Evolutionary conservation across 2,329 filamentous ascomycete species (phyloP), one percentile per base, ranked within the genome.

Genomic region (Alternaria alternata): DNA sequence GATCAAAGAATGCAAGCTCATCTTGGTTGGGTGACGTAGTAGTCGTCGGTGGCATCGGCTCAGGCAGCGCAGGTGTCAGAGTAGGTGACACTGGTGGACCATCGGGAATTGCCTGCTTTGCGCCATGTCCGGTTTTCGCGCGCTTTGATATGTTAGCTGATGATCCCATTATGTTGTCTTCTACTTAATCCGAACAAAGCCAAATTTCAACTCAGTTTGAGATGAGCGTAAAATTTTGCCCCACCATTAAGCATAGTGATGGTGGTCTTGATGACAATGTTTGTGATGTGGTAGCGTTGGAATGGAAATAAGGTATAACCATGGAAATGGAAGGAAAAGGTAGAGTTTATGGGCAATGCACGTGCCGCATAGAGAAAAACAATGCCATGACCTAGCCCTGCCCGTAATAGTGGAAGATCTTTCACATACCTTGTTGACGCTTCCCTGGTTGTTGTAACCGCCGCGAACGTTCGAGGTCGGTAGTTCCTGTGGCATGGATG

Each of bases 1-100:
- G 90, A 63, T 99, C 95, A 71, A 99, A 99, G 80, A 98, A 98
- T 2, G 89, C 89, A 53, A 98, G 85, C 74, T 98, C 94, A 59
- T 98, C 94, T 54, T 89, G 86, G 24, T 87, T 91, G 1, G 93
- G 91, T n/a, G 89, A 88, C 8, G 89, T 84, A 1, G 89, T 88
- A 0, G 89, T 87, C 0, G 88, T 89, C 1, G 94, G 93, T 14
- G 91, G 89, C 32, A 98, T 86, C 2, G 95, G 94, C 74, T 94
- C 91, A 1, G 95, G 95, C 67, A 96, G 87, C 49, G 92, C 88
- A 1, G 95, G 95, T 1, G 94, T 93, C 47, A 99, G 82, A 0
- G 93, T 96, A 0, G 95, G 94, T 64, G 94, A 95, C 24, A 96
- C 86, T 2, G 87, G 83, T 1, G 87, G 82, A 12, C 79, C 79